Conservation (phyloP, 768 basidiomycete species). For the Russula brevipes region DNA sequence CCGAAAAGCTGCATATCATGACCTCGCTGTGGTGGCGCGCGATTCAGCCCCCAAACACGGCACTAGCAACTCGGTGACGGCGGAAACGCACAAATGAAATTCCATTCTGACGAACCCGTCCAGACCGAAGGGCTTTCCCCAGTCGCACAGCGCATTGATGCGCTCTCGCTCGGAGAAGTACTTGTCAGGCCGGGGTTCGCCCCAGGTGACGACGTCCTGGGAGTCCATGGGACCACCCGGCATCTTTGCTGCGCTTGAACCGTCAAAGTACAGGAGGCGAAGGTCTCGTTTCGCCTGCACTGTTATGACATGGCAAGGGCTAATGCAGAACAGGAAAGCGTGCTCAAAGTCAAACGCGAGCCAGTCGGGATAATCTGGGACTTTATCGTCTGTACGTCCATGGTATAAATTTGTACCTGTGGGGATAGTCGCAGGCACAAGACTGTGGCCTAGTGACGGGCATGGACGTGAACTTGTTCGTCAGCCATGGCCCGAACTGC, state of each 20-base stretch:
- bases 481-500: background rate
- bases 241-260: constrained; percentile 25
- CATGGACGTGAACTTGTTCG: background rate
- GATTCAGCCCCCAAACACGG: background rate
- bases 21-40: constrained; percentile 14
- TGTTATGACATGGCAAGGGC: constrained; percentile 9
- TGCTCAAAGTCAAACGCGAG: constrained; percentile 25
- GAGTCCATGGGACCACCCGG: constrained; percentile 33
- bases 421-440: constrained; percentile 19
- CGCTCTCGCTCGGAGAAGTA: constrained; percentile 27
- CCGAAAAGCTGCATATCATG: constrained; percentile 20
- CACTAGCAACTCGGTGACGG: background rate
- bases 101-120: constrained; percentile 33
- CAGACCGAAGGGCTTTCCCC: constrained; percentile 32
- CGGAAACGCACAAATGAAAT: constrained; percentile 20
- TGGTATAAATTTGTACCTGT: constrained; percentile 24
- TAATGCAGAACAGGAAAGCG: constrained; percentile 7
- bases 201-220: constrained; percentile 37
- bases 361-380: constrained; percentile 20
- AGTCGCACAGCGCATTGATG: constrained; percentile 32
- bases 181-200: constrained; percentile 25
- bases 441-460: constrained; percentile 12
- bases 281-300: constrained; percentile 18
- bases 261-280: constrained; percentile 23
- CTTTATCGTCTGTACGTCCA: constrained; percentile 1